These are phyloP conservation scores for Penicillium flavigenum DNA, from an alignment of 495 filamentous ascomycete species.

Conservation along the genomic window DNA sequence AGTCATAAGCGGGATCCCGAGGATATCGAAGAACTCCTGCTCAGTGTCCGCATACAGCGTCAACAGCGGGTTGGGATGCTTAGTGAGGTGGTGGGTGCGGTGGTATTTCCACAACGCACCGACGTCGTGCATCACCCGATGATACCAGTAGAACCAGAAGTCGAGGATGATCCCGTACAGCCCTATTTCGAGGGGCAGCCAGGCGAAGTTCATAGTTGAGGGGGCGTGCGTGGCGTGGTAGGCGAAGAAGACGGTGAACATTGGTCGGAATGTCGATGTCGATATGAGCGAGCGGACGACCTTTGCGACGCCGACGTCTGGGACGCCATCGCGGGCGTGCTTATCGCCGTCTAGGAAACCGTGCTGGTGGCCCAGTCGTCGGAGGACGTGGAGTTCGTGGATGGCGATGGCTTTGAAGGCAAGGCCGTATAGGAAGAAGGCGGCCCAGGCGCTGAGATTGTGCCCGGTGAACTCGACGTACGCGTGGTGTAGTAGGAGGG, in stretches of 20 bases:
- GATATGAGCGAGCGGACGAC: conserved; percentile 32
- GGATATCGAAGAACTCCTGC: conserved; percentile 43
- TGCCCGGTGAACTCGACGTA: conserved; percentile 29
- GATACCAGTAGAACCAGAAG: conserved; percentile 48
- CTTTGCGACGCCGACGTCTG: conserved; percentile 35
- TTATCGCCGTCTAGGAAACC: conserved; percentile 43
- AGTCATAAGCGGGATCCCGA: conserved; percentile 36
- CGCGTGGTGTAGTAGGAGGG: conserved; percentile 30
- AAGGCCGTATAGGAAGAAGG: conserved; percentile 31
- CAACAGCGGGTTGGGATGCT: conserved; percentile 40
- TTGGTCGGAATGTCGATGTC: conserved; percentile 34
- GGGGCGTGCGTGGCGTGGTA: conserved; percentile 27
- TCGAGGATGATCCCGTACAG: conserved; percentile 41
- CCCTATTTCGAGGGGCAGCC: conserved; percentile 33
- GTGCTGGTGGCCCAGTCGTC: conserved; percentile 29
- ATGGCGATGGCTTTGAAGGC: conserved; percentile 35
- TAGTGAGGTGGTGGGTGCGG: conserved; percentile 43
- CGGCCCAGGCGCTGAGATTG: conserved; percentile 26
- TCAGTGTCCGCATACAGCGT: conserved; percentile 38
- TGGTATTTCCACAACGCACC: conserved; percentile 40
- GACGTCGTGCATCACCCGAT: conserved; percentile 38
- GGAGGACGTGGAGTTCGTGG: conserved; percentile 33
- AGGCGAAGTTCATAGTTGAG: conserved; percentile 27
- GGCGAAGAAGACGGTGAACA: conserved; percentile 35
- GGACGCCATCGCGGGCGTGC: conserved; percentile 39